Conservation (phyloP, 306 rosid genomes). For the Quercus dentata region DNA sequence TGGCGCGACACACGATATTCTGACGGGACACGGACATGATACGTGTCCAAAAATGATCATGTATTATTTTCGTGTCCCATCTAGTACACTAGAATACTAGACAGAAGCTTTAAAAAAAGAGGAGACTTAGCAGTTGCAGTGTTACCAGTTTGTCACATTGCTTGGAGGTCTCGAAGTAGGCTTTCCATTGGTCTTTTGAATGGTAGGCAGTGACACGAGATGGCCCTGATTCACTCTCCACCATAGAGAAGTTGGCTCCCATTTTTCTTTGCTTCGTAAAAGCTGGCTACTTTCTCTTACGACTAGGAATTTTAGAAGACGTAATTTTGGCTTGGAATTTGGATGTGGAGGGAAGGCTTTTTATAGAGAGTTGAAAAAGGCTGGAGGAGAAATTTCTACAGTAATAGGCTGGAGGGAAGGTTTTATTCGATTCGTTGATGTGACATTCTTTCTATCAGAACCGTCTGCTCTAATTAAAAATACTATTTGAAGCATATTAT, state of each 20-base stretch:
- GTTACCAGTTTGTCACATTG: slow-evolving; percentile 64
- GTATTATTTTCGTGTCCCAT: too few species aligned
- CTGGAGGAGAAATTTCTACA: neutral
- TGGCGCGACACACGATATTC: fast-evolving
- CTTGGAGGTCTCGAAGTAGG: slow-evolving; percentile 45
- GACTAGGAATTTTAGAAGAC: neutral
- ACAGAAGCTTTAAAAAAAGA: neutral
- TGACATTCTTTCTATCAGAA: neutral
- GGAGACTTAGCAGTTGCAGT: neutral
- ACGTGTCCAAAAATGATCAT: too few species aligned
- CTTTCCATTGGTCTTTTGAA: slow-evolving; percentile 54
- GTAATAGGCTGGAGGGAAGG: neutral
- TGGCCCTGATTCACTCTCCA: slow-evolving; percentile 12
- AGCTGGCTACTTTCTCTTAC: neutral
- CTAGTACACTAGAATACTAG: too few species aligned
- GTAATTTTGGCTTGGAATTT: neutral
- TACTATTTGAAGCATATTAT: neutral
- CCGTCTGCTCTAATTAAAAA: neutral
- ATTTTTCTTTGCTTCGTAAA: slow-evolving; percentile 17
- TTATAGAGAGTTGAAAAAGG: neutral
- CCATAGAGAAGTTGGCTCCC: slow-evolving; percentile 41
- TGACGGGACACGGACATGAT: fast-evolving
- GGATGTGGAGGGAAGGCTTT: neutral
- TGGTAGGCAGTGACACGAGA: slow-evolving; percentile 43
- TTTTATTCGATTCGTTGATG: neutral